phyloP scores from a whole-genome alignment of 2,329 filamentous ascomycete species.

The Colletotrichum sp. region DNA sequence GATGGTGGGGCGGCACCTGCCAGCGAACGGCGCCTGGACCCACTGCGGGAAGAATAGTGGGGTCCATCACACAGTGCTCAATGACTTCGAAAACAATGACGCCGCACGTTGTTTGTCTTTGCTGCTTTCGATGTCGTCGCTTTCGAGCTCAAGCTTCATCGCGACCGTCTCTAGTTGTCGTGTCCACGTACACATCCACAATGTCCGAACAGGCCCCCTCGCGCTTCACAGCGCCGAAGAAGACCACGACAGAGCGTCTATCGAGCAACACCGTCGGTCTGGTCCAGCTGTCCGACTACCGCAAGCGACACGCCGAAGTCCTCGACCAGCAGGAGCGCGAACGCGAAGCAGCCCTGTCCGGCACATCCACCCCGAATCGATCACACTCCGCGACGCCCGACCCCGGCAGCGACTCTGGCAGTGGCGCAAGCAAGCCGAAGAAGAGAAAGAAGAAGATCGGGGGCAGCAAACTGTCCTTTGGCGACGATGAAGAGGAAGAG shows the following conservation, averaged over 20 bases:
- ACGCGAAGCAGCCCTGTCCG: conserved; percentile 63
- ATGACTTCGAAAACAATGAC: background rate
- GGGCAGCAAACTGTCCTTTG: conserved; percentile 66
- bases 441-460: conserved; percentile 51
- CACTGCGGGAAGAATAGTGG: conserved; percentile 10
- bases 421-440: conserved; percentile 37
- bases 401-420: conserved; percentile 36
- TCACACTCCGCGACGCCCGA: conserved; percentile 55
- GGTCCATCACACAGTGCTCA: background rate
- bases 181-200: background rate
- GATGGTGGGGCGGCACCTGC: background rate
- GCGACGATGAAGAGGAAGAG: conserved; percentile 67
- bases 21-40: conserved; percentile 4
- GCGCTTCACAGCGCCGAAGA: conserved; percentile 77
- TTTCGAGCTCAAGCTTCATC: background rate
- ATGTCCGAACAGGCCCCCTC: conserved; percentile 51
- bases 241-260: conserved; percentile 80
- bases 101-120: background rate
- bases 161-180: background rate
- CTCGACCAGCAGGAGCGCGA: conserved; percentile 89
- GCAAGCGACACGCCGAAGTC: conserved; percentile 94
- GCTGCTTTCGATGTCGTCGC: background rate
- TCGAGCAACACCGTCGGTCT: conserved; percentile 90
- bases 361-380: conserved; percentile 52
- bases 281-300: conserved; percentile 90